Conservation (phyloP, 305 asterid genomes). For the Rubia balearica region DNA sequence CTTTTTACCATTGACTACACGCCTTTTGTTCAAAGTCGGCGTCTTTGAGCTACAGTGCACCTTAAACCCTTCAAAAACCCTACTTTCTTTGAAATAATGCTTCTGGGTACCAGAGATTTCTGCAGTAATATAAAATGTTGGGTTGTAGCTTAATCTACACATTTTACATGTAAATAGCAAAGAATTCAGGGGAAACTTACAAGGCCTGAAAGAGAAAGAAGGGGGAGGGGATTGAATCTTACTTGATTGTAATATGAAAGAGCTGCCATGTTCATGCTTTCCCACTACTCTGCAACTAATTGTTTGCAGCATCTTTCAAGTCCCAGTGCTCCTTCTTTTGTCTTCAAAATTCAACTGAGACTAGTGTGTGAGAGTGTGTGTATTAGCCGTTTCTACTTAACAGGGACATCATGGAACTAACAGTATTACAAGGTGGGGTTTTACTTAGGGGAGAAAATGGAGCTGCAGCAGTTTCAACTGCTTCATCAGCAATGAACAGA, state of each 20-base stretch:
- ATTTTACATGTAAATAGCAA: slow-evolving; percentile 3
- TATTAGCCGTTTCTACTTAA: background rate
- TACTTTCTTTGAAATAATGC: slow-evolving; percentile 18
- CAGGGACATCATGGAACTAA: background rate
- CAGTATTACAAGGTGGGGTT: background rate
- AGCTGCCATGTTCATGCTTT: slow-evolving; percentile 16
- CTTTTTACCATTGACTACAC: slow-evolving; percentile 34
- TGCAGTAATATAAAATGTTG: slow-evolving; percentile 16
- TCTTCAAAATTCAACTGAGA: background rate
- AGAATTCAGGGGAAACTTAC: slow-evolving; percentile 21
- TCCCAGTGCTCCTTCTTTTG: background rate
- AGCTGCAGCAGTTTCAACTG: background rate
- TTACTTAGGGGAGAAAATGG: background rate
- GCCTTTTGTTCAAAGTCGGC: slow-evolving; percentile 32
- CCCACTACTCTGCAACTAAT: slow-evolving; percentile 22
- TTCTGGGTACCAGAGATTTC: slow-evolving; percentile 28
- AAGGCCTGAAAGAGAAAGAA: slow-evolving; percentile 30
- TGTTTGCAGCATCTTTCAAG: slow-evolving; percentile 22
- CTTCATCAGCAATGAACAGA: too few species aligned
- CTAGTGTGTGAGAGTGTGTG: background rate
- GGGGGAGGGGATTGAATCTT: slow-evolving; percentile 39
- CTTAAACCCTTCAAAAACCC: slow-evolving; percentile 48
- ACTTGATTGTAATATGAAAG: slow-evolving; percentile 29
- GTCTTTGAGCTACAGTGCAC: slow-evolving; percentile 38
- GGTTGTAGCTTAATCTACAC: slow-evolving; percentile 6